Base-by-base conservation (phyloP, 129 eudicot genomes). In the Flaveria sonorensis region DNA sequence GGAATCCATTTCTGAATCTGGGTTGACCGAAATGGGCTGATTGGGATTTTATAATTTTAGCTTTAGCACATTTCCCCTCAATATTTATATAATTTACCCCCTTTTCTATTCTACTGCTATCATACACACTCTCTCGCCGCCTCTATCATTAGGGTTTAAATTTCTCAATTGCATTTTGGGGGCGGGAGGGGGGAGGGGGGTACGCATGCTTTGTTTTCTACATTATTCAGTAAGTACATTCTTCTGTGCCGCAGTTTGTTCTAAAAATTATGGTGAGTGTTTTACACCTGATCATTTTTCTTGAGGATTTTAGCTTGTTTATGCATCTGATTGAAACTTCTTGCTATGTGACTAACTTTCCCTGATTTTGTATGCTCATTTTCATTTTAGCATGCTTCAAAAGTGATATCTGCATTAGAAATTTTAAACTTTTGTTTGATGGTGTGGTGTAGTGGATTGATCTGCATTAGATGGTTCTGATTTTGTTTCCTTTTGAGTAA, bases 11-110 rank as follows among this genome's bases (percentile, higher is more conserved):
- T 68, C 32, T 0, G 85, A 88, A 2, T 78, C 85, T 73, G 96
- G 75, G 50, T 76, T n/a, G 87, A 87, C 71, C 43, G 78, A 15
- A 77, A 85, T 60, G 84, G 98, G 94, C 81, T 26, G 73, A 70
- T 70, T 88, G 89, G 46, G 9, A 52, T 6, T 66, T 68, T 19
- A 36, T 36, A 5, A 32, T 57, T 59, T 73, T 42, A 73, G 67
- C 21, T 28, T 61, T 42, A 73, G 36, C 70, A 40, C 62, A 43
- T 56, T 46, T 67, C 48, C 57, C 20, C 76, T 40, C 50, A 23
- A 23, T 47, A 10, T 42, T 21, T 52, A 51, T 52, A 51, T 36
- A 36, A 36, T 36, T 36, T 36, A 36, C 16, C 60, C 60, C 32
- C 13, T 47, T 28, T 46, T 65, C 7, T 30, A 0, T 42, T 30